Evolutionary conservation across 148 eudicot genomes (phyloP).

Genomic region (Rheum nobile): DNA sequence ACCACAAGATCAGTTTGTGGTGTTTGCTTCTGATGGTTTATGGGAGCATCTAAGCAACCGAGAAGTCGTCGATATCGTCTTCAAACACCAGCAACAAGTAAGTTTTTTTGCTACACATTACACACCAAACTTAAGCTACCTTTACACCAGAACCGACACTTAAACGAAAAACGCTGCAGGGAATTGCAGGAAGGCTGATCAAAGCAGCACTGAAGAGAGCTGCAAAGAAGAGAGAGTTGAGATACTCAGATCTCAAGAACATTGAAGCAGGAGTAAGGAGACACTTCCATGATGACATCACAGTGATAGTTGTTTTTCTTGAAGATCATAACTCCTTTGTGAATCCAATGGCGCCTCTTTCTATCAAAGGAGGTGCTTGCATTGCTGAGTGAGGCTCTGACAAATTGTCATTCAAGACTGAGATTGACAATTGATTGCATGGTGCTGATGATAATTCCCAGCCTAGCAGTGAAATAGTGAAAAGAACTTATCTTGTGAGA

Average conservation of each 20-base stretch:
- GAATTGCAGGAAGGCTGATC: constrained; percentile 47
- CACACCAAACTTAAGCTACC: background rate
- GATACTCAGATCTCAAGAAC: constrained; percentile 51
- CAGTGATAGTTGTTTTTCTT: constrained; percentile 52
- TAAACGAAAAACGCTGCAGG: constrained; percentile 21
- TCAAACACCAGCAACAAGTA: constrained; percentile 43
- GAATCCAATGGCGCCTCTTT: constrained; percentile 15
- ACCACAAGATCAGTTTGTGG: constrained; percentile 61
- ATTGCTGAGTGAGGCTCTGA: background rate
- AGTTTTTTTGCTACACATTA: constrained; percentile 16
- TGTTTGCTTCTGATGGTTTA: constrained; percentile 85
- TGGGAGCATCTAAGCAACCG: constrained; percentile 91
- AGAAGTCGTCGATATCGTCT: constrained; percentile 65
- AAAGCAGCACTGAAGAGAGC: constrained; percentile 47
- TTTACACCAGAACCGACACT: background rate
- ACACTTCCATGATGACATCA: constrained; percentile 66
- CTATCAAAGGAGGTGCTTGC: constrained; percentile 28
- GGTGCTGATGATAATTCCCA: no score
- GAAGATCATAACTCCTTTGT: constrained; percentile 22
- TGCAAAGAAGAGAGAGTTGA: constrained; percentile 59
- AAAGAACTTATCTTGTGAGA: no score
- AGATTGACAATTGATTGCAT: no score
- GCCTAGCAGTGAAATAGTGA: no score
- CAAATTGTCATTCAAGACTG: background rate
- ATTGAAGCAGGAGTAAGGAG: constrained; percentile 62